Percentiles rank a stretch among this genome's conserved stretches.
Evolutionary conservation across 257 asterid species (phyloP).

Genomic region (Solanum phureja): DNA sequence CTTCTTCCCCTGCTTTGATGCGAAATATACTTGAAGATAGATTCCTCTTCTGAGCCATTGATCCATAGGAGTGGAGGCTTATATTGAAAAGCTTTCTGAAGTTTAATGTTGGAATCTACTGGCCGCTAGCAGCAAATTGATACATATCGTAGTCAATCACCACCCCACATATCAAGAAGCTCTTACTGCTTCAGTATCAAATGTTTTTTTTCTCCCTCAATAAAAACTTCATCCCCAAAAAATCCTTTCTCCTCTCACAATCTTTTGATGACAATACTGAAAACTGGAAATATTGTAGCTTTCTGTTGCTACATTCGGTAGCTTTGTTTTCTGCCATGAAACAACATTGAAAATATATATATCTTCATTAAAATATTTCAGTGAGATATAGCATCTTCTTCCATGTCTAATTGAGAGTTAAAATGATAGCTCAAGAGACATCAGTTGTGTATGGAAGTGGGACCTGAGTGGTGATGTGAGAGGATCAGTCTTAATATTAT

Average conservation of each 20-base stretch:
- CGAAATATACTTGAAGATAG: background rate
- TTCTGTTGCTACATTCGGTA: background rate
- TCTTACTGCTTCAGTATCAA: background rate
- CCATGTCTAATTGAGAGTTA: background rate
- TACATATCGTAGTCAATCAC: background rate
- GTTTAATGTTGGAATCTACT: background rate
- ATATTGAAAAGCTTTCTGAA: background rate
- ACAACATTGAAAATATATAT: background rate
- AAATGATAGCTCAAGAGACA: background rate
- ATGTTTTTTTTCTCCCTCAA: background rate
- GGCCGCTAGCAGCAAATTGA: background rate
- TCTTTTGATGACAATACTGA: background rate
- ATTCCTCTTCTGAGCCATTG: background rate
- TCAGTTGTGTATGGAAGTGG: background rate
- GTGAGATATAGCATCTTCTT: background rate
- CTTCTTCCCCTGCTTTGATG: background rate
- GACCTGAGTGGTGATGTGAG: background rate
- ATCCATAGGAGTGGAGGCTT: background rate
- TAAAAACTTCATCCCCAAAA: background rate
- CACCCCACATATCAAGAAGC: background rate
- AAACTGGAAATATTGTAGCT: background rate
- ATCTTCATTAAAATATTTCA: background rate
- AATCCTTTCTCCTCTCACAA: background rate
- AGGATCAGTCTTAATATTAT: background rate
- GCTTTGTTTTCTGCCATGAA: background rate